These are phyloP conservation scores for Isatis tinctoria DNA, from an alignment of 345 rosid genomes.

Conservation along the genomic window DNA sequence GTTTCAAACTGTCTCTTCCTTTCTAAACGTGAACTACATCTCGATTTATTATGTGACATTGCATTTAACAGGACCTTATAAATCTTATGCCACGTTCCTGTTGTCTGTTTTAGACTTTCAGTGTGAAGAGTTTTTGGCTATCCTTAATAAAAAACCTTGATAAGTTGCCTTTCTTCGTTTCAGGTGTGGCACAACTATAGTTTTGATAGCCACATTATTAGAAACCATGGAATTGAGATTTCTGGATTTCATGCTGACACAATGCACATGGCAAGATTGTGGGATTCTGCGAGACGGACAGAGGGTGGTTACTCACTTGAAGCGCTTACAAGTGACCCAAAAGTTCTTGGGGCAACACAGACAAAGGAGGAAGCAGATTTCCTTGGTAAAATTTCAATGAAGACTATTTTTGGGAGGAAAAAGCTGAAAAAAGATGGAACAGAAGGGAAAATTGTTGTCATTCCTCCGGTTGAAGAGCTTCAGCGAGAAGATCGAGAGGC, in stretches of 20 bases:
- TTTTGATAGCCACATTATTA: conserved; percentile 81
- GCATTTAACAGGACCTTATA: not conserved
- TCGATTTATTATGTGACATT: not conserved
- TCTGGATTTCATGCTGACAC: conserved; percentile 96
- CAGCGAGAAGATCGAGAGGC: conserved; percentile 67
- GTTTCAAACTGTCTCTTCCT: not conserved
- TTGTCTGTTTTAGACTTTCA: not conserved
- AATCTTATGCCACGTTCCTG: not conserved
- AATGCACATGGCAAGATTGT: conserved; percentile 97
- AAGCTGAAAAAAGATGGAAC: conserved; percentile 88
- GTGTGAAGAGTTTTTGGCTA: not conserved
- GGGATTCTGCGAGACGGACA: conserved; percentile 84
- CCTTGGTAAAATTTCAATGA: conserved; percentile 87
- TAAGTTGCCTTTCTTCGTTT: conserved; percentile 10
- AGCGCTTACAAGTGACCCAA: conserved; percentile 74
- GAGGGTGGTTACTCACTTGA: conserved; percentile 93
- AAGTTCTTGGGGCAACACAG: conserved; percentile 45
- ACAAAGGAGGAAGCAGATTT: conserved; percentile 46
- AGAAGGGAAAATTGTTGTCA: conserved; percentile 60
- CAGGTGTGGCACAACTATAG: conserved; percentile 99
- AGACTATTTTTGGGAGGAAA: conserved; percentile 73
- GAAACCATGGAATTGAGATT: conserved; percentile 70
- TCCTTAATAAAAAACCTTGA: not conserved
- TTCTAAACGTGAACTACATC: not conserved
- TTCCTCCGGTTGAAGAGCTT: conserved; percentile 86